These are phyloP conservation scores for Phytophthora meadii DNA, from an alignment of 352 stramenopile species.

Conservation along the genomic window DNA sequence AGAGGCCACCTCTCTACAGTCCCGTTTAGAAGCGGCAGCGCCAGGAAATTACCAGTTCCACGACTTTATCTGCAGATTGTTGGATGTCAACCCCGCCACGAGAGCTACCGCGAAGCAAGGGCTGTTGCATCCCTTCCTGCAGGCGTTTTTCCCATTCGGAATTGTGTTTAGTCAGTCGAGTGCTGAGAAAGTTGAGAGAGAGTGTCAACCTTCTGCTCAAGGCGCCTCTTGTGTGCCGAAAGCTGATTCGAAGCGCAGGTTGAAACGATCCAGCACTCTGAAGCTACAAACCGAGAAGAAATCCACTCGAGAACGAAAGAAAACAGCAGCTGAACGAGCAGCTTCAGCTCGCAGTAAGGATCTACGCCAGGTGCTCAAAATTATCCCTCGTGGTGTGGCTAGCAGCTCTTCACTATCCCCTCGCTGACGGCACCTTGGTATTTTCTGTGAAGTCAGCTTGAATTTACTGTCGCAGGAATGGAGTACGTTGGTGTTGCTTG, in stretches of 20 bases:
- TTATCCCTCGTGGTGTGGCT: slow-evolving; percentile 29
- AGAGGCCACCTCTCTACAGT: slow-evolving; percentile 14
- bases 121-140: slow-evolving; percentile 76
- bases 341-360: slow-evolving; percentile 37
- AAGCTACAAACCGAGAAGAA: slow-evolving; percentile 11
- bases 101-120: slow-evolving; percentile 56
- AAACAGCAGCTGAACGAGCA: slow-evolving; percentile 13
- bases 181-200: slow-evolving; percentile 3
- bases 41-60: slow-evolving; percentile 45
- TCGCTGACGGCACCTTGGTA: slow-evolving; percentile 5
- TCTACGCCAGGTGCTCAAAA: slow-evolving; percentile 40
- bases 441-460: slow-evolving; percentile 4
- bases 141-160: slow-evolving; percentile 70
- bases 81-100: slow-evolving; percentile 57
- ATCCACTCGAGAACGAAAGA: slow-evolving; percentile 21
- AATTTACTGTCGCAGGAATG: slow-evolving; percentile 19
- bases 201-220: background rate
- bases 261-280: slow-evolving; percentile 6
- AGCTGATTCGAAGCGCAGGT: slow-evolving; percentile 27
- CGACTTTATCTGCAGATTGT: slow-evolving; percentile 58
- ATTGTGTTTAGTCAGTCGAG: slow-evolving; percentile 51
- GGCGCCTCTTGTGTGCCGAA: slow-evolving; percentile 2
- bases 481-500: slow-evolving; percentile 20
- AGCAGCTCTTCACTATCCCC: slow-evolving; percentile 29
- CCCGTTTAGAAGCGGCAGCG: slow-evolving; percentile 41